Conservation (phyloP, 768 basidiomycete genomes). For the Ephemerocybe angulata region DNA sequence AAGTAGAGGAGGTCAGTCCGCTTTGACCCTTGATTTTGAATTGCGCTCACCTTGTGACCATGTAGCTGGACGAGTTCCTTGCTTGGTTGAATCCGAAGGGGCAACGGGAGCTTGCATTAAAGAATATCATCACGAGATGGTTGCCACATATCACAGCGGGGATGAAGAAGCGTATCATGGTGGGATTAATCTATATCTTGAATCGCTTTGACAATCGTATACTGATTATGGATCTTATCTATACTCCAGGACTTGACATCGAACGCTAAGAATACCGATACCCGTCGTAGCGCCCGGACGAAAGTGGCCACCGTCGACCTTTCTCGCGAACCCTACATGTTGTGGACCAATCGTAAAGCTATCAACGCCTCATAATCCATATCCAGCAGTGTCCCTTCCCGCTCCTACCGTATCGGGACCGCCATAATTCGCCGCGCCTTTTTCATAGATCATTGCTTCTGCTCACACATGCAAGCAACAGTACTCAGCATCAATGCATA, state of each 20-base stretch:
- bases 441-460: not conserved
- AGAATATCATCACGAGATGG: constrained; percentile 76
- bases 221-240: constrained; percentile 13
- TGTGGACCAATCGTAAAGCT: constrained; percentile 81
- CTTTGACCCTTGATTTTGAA: not conserved
- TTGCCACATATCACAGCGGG: constrained; percentile 80
- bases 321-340: constrained; percentile 80
- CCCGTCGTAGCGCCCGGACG: constrained; percentile 72
- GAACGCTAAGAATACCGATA: constrained; percentile 70
- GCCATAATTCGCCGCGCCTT: not conserved
- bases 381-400: constrained; percentile 3
- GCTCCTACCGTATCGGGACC: constrained; percentile 1
- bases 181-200: not conserved
- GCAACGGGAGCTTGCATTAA: constrained; percentile 78
- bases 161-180: constrained; percentile 58
- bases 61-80: constrained; percentile 75
- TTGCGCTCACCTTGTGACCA: constrained; percentile 11
- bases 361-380: constrained; percentile 37
- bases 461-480: not conserved
- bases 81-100: constrained; percentile 93
- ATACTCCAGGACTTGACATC: constrained; percentile 60
- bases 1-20: constrained; percentile 75
- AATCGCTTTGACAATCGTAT: too few species aligned
- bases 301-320: constrained; percentile 60
- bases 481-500: not conserved